phyloP scores from a whole-genome alignment of 1,284 basidiomycete species.

The Sanghuangporus baumii region DNA sequence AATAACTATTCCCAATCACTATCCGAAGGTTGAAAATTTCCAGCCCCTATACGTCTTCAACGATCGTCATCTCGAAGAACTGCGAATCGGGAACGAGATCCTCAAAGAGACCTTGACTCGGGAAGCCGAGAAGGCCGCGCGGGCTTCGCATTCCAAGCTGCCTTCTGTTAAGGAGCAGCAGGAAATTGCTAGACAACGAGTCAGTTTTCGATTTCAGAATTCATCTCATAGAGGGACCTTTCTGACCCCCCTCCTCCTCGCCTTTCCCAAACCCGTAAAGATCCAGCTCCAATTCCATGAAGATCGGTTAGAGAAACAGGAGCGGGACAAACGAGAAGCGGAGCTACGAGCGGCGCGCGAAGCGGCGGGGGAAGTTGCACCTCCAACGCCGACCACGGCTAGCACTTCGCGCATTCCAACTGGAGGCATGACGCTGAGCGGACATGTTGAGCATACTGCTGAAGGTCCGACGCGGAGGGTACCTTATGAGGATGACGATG shows the following conservation, averaged over 20 bases:
- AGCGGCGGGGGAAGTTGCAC: conserved; percentile 18
- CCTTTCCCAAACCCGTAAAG: conserved; percentile 31
- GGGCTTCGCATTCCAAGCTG: conserved; percentile 34
- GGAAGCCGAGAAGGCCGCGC: conserved; percentile 49
- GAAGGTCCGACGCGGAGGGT: conserved; percentile 14
- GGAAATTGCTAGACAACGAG: conserved; percentile 50
- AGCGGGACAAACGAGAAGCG: conserved; percentile 53
- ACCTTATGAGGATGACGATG: conserved; percentile 16
- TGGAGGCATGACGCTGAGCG: conserved; percentile 21
- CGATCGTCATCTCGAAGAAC: conserved; percentile 42
- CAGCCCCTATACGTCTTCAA: conserved; percentile 66
- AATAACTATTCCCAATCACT: neutral
- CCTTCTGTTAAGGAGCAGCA: conserved; percentile 51
- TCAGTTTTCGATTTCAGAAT: conserved; percentile 21
- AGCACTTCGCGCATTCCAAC: conserved; percentile 23
- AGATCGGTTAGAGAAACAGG: conserved; percentile 53
- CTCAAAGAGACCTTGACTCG: conserved; percentile 54
- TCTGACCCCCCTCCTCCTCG: neutral
- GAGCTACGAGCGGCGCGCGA: conserved; percentile 41
- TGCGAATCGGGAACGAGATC: conserved; percentile 57
- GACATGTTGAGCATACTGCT: conserved; percentile 10
- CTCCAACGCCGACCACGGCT: neutral
- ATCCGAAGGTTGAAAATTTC: conserved; percentile 38
- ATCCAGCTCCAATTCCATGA: conserved; percentile 70
- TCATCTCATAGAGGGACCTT: neutral